Conservation (phyloP, 202 grass and related monocot genomes). For the Saccharum hybrid region DNA sequence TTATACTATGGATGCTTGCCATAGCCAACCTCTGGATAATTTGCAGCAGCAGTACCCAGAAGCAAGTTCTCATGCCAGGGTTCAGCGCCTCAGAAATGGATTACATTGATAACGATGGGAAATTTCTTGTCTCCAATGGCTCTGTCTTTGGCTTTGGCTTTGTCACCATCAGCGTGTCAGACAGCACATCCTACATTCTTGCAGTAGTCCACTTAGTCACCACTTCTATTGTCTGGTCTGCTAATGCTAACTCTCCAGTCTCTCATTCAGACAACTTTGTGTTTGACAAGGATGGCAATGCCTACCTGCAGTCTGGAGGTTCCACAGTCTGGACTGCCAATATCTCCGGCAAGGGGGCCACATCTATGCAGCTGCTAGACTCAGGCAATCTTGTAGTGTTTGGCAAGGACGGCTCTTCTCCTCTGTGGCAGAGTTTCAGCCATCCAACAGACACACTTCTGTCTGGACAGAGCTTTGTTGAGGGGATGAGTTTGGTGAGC, state of each 20-base stretch:
- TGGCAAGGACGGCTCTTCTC: slow-evolving; percentile 54
- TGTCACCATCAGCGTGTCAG: slow-evolving; percentile 38
- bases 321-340: slow-evolving; percentile 64
- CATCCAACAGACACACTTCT: slow-evolving; percentile 91
- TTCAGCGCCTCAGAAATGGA: slow-evolving; percentile 74
- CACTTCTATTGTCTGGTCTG: slow-evolving; percentile 68
- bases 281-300: slow-evolving; percentile 69
- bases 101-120: slow-evolving; percentile 78
- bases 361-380: slow-evolving; percentile 71
- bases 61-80: slow-evolving; percentile 52
- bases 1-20: slow-evolving; percentile 38
- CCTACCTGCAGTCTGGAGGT: slow-evolving; percentile 66
- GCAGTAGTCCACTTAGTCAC: slow-evolving; percentile 58
- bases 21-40: slow-evolving; percentile 36
- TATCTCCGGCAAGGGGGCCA: slow-evolving; percentile 54
- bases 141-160: slow-evolving; percentile 88
- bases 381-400: slow-evolving; percentile 77
- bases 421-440: slow-evolving; percentile 88
- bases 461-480: slow-evolving; percentile 69
- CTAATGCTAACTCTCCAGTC: slow-evolving; percentile 63
- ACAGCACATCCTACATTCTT: slow-evolving; percentile 70
- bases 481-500: slow-evolving; percentile 69
- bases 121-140: slow-evolving; percentile 75
- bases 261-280: slow-evolving; percentile 66
- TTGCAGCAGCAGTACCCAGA: slow-evolving; percentile 62